A percentile compares a stretch with the other conserved stretches of the same genome.
phyloP scores from a whole-genome alignment of 257 asterid genomes.

The Salvia hispanica region DNA sequence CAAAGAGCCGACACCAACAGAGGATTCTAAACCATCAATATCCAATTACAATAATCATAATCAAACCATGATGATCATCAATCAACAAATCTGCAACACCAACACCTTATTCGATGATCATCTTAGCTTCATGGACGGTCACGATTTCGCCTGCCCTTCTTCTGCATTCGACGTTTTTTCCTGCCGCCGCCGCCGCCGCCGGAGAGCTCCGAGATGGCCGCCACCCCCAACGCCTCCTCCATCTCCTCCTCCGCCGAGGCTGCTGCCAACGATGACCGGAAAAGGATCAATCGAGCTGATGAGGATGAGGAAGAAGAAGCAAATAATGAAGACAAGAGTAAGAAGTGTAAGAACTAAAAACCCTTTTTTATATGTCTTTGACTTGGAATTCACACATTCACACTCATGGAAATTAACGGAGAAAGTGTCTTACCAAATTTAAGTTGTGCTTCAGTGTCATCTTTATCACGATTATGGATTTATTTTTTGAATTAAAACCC shows the following conservation, averaged over 20 bases:
- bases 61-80: slow-evolving; percentile 18
- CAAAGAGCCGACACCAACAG: slow-evolving; percentile 8
- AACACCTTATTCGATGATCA: slow-evolving; percentile 18
- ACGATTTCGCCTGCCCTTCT: slow-evolving; percentile 37
- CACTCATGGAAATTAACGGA: no score
- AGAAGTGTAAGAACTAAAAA: slow-evolving; percentile 47
- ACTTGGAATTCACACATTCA: no score
- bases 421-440: no score
- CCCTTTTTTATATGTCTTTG: background rate
- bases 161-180: slow-evolving; percentile 44
- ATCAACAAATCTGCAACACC: slow-evolving; percentile 12
- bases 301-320: slow-evolving; percentile 26
- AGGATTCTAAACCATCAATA: background rate
- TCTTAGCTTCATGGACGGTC: slow-evolving; percentile 39
- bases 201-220: slow-evolving; percentile 40
- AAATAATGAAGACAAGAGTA: slow-evolving; percentile 49
- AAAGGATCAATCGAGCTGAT: background rate
- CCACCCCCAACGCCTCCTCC: no score
- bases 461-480: no score
- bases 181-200: slow-evolving; percentile 29
- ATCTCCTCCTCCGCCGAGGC: slow-evolving; percentile 75
- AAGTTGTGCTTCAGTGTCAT: no score
- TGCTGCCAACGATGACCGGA: slow-evolving; percentile 40
- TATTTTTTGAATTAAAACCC: no score
- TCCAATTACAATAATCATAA: background rate